Base-by-base conservation (phyloP, 352 stramenopile genomes). In the Globisporangium paddicum region DNA sequence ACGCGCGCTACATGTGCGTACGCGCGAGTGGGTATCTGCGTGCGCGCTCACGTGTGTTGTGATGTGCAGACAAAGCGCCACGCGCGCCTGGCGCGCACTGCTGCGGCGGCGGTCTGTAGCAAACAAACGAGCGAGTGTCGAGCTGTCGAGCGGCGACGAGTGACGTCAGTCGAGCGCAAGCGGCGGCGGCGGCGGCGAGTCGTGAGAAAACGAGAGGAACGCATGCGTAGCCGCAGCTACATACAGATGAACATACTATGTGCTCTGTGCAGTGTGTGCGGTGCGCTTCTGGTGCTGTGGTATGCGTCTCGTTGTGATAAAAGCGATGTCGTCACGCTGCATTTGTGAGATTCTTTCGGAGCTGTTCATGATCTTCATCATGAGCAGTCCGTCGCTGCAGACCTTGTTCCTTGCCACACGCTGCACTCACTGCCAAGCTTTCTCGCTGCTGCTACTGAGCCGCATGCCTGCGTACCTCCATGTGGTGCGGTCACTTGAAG, bases 91-190 rank as follows among this genome's bases (percentile, higher is more conserved):
- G 26, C 7, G 16, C 46, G 25, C 5, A 1, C 19, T 53, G 18
- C 26, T 14, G 46, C 38, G 19, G 18, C 10, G 38, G 38, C 11
- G 38, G 6, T 7, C 38, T 44, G 38, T 44, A 21, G 1, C 6
- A 21, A 44, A 18, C 16, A 28, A 26, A 26, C 9, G 44, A 21
- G 21, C 18, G 44, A 23, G 28, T 41, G 18, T 3, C 21, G 10
- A 10, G 21, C 26, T 41, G 47, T 28, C 32, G 28, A 25, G 21
- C 28, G n/a, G 9, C 9, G n/a, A n/a, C 5, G 47, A 18, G 18
- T 54, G 47, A 54, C 47, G 47, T 54, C 47, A 54, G 47, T 28
- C 14, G 47, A 9, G 38, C 38, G 16, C 26, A 53, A 40, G 28
- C 26, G 47, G 28, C 47, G 45, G 46, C 25, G 46, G 46, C 2